phyloP scores from a whole-genome alignment of 306 rosid species.

The Vicia faba region DNA sequence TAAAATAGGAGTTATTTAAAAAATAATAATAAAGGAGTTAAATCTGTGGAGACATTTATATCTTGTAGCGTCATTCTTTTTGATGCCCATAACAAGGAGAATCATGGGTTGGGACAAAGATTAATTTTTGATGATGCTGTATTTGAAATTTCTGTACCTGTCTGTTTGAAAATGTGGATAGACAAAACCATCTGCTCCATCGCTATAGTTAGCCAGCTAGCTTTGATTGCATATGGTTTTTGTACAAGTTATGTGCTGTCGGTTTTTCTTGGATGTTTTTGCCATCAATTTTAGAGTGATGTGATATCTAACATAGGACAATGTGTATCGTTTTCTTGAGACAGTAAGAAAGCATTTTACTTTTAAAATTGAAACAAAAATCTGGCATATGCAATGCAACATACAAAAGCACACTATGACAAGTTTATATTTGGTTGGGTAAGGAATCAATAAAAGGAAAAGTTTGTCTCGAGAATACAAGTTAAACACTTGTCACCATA shows the following conservation, averaged over 20 bases:
- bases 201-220: background rate
- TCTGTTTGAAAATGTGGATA: background rate
- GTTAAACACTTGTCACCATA: background rate
- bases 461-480: background rate
- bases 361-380: background rate
- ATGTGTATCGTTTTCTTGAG: background rate
- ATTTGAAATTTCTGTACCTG: background rate
- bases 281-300: background rate
- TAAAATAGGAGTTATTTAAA: too few species aligned
- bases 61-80: too few species aligned
- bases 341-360: background rate
- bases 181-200: background rate
- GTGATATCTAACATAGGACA: background rate
- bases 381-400: background rate
- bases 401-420: background rate
- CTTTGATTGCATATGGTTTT: too few species aligned
- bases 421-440: background rate
- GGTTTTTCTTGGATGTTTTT: too few species aligned
- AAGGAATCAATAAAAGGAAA: background rate
- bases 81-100: too few species aligned
- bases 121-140: background rate
- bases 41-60: too few species aligned
- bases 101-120: too few species aligned
- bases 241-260: too few species aligned
- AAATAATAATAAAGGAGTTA: too few species aligned